Evolutionary conservation across 2,329 filamentous ascomycete genomes (phyloP).

Genomic region (Fusarium sp.): DNA sequence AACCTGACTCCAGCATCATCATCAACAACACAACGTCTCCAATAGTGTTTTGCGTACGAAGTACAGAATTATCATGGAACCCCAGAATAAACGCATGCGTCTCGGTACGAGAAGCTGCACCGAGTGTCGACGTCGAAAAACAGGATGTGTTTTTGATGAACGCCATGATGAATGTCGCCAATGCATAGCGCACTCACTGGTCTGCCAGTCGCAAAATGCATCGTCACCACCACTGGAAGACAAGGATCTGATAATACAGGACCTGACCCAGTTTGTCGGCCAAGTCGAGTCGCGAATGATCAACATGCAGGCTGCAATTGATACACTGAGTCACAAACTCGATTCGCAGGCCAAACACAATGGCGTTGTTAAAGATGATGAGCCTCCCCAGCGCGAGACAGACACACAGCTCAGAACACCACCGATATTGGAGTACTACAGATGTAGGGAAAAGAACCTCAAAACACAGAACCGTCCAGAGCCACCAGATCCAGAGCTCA

Average conservation of each 20-base stretch:
- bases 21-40: neutral
- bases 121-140: constrained; percentile 64
- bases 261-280: constrained; percentile 2
- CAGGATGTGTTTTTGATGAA: constrained; percentile 60
- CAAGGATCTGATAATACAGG: constrained; percentile 9
- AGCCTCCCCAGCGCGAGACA: neutral
- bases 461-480: neutral
- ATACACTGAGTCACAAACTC: constrained; percentile 4
- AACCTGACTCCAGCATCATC: constrained; percentile 9
- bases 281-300: constrained; percentile 25
- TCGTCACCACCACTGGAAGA: neutral
- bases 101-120: constrained; percentile 53
- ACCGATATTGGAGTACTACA: constrained; percentile 4
- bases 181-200: constrained; percentile 60
- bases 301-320: constrained; percentile 20
- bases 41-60: neutral
- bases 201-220: constrained; percentile 60
- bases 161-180: constrained; percentile 57
- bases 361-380: neutral
- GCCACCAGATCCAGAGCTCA: neutral
- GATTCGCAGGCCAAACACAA: neutral
- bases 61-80: neutral
- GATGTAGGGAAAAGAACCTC: neutral
- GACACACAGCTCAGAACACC: neutral
- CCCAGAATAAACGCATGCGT: constrained; percentile 47